A percentile compares a stretch with the other conserved stretches of the same genome.
Conservation (phyloP, 2,329 filamentous ascomycete species). For the Myriosclerotinia scirpicola region DNA sequence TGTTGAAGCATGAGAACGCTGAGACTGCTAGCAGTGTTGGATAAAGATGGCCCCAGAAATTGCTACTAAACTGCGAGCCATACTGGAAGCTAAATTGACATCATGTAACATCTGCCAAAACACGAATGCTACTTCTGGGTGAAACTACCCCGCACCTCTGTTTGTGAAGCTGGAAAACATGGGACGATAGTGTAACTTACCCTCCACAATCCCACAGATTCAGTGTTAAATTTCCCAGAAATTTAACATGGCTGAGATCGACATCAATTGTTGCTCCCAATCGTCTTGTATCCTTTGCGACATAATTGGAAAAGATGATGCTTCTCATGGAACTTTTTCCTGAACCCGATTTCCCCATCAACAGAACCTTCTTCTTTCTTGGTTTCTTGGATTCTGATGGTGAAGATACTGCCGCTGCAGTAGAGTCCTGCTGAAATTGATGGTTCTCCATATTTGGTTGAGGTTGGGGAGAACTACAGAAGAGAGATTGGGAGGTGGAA, state of each 20-base stretch:
- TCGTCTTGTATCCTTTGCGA: constrained; percentile 89
- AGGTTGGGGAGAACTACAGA: constrained; percentile 1
- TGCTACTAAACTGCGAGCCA: not conserved
- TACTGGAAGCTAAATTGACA: not conserved
- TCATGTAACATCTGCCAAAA: constrained; percentile 10
- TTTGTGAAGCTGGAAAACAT: constrained; percentile 11
- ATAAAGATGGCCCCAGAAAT: not conserved
- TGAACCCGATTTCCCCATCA: constrained; percentile 95
- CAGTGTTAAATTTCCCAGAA: constrained; percentile 94
- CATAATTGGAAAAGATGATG: constrained; percentile 99
- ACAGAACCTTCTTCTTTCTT: constrained; percentile 83
- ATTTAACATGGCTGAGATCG: constrained; percentile 97
- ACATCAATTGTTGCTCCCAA: constrained; percentile 97
- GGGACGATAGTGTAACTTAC: constrained; percentile 46
- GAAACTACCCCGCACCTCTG: constrained; percentile 2
- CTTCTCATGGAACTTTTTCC: constrained; percentile 98
- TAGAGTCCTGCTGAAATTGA: constrained; percentile 16
- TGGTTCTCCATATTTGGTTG: constrained; percentile 22
- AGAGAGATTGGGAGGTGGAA: not conserved
- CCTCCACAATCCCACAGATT: constrained; percentile 99
- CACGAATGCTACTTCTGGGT: not conserved
- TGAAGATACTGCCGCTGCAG: constrained; percentile 12
- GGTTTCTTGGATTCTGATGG: constrained; percentile 48
- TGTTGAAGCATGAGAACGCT: not conserved
- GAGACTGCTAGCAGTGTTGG: not conserved